Conservation (phyloP, 1,284 basidiomycete genomes). For the Cerioporus squamosus region DNA sequence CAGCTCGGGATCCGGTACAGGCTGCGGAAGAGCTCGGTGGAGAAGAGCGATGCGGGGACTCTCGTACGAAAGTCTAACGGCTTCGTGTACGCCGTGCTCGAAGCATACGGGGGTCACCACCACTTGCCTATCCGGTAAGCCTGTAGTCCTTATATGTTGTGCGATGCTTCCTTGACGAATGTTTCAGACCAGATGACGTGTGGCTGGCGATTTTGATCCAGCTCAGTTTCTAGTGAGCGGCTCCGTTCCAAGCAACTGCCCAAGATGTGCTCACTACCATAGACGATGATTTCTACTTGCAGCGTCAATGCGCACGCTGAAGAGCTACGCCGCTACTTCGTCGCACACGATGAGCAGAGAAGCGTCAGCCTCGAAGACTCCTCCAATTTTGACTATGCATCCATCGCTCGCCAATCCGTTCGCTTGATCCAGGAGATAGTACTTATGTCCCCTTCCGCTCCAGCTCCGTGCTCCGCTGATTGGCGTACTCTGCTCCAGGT, state of each 20-base stretch:
- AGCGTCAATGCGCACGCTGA: constrained; percentile 46
- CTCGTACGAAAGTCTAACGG: constrained; percentile 27
- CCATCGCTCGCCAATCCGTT: constrained; percentile 39
- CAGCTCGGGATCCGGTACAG: neutral
- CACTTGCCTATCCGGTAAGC: constrained; percentile 29
- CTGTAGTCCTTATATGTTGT: neutral
- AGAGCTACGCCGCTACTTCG: constrained; percentile 43
- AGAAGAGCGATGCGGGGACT: neutral
- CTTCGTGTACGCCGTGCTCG: constrained; percentile 40
- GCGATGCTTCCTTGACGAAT: too few relatives aligned
- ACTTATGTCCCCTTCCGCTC: neutral
- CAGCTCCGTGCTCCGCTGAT: constrained; percentile 24
- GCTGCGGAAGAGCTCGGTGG: constrained; percentile 17
- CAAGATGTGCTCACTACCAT: neutral
- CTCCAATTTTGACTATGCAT: constrained; percentile 37
- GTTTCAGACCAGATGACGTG: constrained; percentile 42
- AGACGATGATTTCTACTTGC: neutral
- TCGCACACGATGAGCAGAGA: constrained; percentile 42
- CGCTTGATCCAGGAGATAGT: constrained; percentile 19
- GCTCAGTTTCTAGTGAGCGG: constrained; percentile 32
- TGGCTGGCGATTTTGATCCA: neutral
- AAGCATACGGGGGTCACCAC: constrained; percentile 45
- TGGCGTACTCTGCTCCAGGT: constrained; percentile 20
- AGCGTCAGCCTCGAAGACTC: constrained; percentile 32
- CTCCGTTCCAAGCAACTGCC: neutral